Percentiles rank a stretch among this genome's conserved stretches.
These are phyloP conservation scores for Aspergillus heteromorphus DNA, from an alignment of 495 filamentous ascomycete species.

Conservation along the genomic window DNA sequence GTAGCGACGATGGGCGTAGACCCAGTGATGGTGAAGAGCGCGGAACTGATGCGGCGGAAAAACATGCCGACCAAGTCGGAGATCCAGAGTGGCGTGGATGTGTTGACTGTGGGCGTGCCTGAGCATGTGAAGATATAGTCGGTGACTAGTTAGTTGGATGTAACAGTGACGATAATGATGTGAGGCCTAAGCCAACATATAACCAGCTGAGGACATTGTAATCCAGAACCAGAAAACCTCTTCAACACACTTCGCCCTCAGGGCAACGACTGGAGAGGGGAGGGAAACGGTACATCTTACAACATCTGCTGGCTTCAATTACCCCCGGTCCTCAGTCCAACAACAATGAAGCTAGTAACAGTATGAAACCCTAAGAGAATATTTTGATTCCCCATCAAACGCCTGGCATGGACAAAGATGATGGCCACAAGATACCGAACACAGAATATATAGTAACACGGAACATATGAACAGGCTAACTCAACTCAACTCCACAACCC, in stretches of 20 bases:
- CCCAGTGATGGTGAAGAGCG: conserved; percentile 75
- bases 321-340: no score
- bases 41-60: conserved; percentile 78
- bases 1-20: conserved; percentile 89
- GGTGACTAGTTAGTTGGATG: not conserved
- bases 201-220: no score
- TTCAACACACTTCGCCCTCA: no score
- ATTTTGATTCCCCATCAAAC: conserved; percentile 19
- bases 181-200: not conserved
- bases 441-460: not conserved
- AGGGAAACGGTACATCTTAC: no score
- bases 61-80: conserved; percentile 80
- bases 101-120: conserved; percentile 56
- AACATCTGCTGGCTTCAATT: no score
- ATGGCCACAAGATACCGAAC: not conserved
- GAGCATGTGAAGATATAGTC: conserved; percentile 20
- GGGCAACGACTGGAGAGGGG: no score
- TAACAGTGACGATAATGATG: not conserved
- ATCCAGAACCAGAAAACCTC: no score
- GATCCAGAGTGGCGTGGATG: conserved; percentile 66
- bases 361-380: no score
- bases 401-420: conserved; percentile 8
- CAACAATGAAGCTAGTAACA: no score
- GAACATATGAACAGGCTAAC: conserved; percentile 6
- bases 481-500: conserved; percentile 6